These are phyloP conservation scores for Podila verticillata DNA, from an alignment of 192 early-diverging fungal species.

Conservation along the genomic window DNA sequence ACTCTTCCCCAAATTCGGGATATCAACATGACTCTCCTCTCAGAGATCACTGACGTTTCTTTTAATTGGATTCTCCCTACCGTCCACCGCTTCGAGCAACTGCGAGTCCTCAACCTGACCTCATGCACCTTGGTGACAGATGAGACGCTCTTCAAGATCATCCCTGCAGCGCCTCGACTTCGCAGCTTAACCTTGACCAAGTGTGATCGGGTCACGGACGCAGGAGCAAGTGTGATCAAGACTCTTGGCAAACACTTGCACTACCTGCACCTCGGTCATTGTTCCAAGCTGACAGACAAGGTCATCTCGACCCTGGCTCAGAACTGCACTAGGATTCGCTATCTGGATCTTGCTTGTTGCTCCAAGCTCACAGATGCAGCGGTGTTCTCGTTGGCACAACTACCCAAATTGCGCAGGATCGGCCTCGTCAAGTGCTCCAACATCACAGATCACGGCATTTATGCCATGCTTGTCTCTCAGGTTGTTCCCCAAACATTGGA, in stretches of 20 bases:
- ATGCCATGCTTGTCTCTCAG: constrained; percentile 55
- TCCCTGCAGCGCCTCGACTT: constrained; percentile 61
- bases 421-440: constrained; percentile 70
- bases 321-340: constrained; percentile 62
- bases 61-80: constrained; percentile 39
- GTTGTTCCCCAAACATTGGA: constrained; percentile 58
- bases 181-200: constrained; percentile 66
- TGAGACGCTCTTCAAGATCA: constrained; percentile 53
- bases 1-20: constrained; percentile 60
- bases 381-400: constrained; percentile 60
- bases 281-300: constrained; percentile 59
- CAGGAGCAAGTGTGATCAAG: constrained; percentile 57
- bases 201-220: constrained; percentile 63
- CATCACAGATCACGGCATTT: constrained; percentile 63
- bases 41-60: constrained; percentile 46
- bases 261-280: constrained; percentile 69
- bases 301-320: constrained; percentile 58
- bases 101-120: constrained; percentile 65
- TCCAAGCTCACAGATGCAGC: constrained; percentile 61
- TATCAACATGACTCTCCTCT: constrained; percentile 53
- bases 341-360: constrained; percentile 67
- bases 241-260: constrained; percentile 63
- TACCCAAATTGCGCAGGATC: constrained; percentile 64
- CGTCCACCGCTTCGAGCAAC: constrained; percentile 54
- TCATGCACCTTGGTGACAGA: constrained; percentile 57